phyloP scores from a whole-genome alignment of 2,329 filamentous ascomycete genomes.

The Stagonosporopsis rhizophila region DNA sequence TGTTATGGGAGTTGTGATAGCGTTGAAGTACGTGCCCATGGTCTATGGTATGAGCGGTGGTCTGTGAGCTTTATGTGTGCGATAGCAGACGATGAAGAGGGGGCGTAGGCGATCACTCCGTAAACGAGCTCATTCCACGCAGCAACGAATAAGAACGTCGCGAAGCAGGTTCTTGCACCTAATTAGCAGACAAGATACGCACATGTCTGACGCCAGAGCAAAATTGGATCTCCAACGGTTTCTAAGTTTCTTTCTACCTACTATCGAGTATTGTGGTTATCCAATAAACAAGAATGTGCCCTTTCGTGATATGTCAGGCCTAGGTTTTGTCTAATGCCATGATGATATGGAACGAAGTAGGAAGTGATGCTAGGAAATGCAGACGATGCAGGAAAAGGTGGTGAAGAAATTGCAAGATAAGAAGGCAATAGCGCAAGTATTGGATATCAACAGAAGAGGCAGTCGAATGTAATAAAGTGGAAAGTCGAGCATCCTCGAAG shows the following conservation, averaged over 20 bases:
- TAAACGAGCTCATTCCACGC: no score
- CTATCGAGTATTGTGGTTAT: not conserved
- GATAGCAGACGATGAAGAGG: no score
- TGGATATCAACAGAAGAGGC: constrained; percentile 9
- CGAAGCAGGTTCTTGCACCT: no score
- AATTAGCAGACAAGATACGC: no score
- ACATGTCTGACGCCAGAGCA: not conserved
- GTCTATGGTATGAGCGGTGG: no score
- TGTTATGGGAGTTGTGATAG: no score
- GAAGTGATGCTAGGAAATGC: not conserved
- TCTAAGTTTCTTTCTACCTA: constrained; percentile 4
- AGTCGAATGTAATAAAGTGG: not conserved
- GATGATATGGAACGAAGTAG: not conserved
- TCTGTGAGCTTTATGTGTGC: no score
- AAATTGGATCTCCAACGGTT: not conserved
- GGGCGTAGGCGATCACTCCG: no score
- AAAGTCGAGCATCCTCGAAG: constrained; percentile 17
- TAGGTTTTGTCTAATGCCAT: constrained; percentile 3
- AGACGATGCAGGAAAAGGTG: not conserved
- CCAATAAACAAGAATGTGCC: not conserved
- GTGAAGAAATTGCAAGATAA: not conserved
- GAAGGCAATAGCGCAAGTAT: constrained; percentile 2
- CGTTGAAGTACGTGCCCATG: no score
- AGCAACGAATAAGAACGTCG: no score
- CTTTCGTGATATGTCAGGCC: not conserved